Percentiles rank a stretch among this genome's conserved stretches.
Evolutionary conservation across 2,329 filamentous ascomycete species (phyloP).

Genomic region (Penicillium rolfsii): DNA sequence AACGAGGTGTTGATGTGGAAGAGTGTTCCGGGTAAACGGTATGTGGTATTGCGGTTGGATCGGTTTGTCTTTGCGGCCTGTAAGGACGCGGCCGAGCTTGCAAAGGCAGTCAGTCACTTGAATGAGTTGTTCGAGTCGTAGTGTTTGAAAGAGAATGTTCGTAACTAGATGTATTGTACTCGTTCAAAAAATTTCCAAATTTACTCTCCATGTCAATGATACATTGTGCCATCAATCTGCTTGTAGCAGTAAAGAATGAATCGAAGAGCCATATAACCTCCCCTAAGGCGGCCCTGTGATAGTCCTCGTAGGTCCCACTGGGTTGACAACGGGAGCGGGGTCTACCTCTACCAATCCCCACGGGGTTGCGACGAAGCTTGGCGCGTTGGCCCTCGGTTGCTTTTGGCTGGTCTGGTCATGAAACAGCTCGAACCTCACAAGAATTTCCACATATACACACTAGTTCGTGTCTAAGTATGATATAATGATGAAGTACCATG

Average conservation of each 20-base stretch:
- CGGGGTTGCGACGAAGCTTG: not conserved
- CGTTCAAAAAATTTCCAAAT: not conserved
- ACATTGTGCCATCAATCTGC: not conserved
- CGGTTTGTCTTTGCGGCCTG: constrained; percentile 42
- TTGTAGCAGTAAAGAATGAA: not conserved
- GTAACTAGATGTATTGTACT: not conserved
- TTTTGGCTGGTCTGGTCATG: not conserved
- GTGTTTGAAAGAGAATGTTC: not conserved
- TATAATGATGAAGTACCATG: too few relatives aligned
- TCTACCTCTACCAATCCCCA: not conserved
- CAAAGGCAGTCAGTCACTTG: constrained; percentile 1
- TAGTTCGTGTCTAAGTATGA: too few relatives aligned
- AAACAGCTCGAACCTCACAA: not conserved
- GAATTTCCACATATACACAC: not conserved
- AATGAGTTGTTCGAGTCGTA: constrained; percentile 1
- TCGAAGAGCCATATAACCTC: not conserved
- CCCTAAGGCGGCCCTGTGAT: not conserved
- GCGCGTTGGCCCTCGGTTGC: constrained; percentile 10
- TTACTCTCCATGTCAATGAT: too few relatives aligned
- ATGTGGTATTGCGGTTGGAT: constrained; percentile 39
- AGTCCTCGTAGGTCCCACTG: not conserved
- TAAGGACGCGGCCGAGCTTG: constrained; percentile 26
- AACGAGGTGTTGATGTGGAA: constrained; percentile 31
- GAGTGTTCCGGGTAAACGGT: constrained; percentile 28
- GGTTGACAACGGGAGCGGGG: not conserved